Evolutionary conservation across 495 filamentous ascomycete genomes (phyloP), one percentile per base, ranked within the genome.

Genomic region (Tetracladium marchalianum): DNA sequence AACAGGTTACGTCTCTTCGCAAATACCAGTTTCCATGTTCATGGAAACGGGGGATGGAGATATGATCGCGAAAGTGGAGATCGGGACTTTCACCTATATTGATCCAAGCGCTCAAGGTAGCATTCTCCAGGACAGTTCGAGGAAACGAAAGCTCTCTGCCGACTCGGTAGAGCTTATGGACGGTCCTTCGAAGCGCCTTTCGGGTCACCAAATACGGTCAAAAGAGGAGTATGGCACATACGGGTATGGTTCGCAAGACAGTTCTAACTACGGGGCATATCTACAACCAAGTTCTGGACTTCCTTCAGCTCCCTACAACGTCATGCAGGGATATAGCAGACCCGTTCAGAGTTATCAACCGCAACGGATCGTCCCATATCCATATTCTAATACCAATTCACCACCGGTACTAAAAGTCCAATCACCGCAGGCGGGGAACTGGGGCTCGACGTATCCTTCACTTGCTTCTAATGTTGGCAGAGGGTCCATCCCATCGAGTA

Each of bases 41-140:
- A 74, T 93, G 56, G 83, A 90, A 47, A 74, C 72, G 36, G 71
- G 78, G 18, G 70, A 73, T 38, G 83, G 82, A 6, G 73, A 76
- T 45, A 67, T 72, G 45, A 58, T 84, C 15, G 71, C 75, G 7
- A 73, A 76, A 10, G 66, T 82, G 11, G 80, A 87, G 45, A 77
- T 87, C 31, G 90, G 87, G 51, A 68, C 71, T 12, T 96, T 93
- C 60, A 81, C 78, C 2, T 98, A 93, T 49, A 70, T 75, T 47
- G 72, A 77, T 35, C 56, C 59, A 31, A 46, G 51, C 11, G 41
- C 53, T 8, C 22, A 27, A 3, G 55, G 59, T 44, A 53, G 52
- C 32, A 36, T 43, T 57, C 59, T 64, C 38, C 50, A 62, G 33
- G 68, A 67, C 24, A 60, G 48, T 46, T 62, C 39, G 58, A 68